Evolutionary conservation across 768 basidiomycete species (phyloP), one percentile per base, ranked within the genome.

Genomic region (Harrya chromipes): DNA sequence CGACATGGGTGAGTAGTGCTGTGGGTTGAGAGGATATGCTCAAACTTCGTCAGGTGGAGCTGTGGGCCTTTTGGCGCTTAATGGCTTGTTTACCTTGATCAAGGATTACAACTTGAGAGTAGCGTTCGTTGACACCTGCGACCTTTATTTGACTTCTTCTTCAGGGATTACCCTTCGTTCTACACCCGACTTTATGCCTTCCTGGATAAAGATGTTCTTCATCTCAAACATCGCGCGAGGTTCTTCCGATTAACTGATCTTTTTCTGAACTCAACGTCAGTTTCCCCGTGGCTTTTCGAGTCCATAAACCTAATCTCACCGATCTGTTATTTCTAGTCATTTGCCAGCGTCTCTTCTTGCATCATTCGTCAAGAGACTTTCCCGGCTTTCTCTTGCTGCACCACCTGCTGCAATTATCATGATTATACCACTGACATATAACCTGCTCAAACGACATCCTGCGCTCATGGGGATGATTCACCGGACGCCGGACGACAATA

Each of bases 391-490:
- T 8, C 76, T 98, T 11, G 73, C 74, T 26, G 92, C 94, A 0
- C 90, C 94, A 0, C 94, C 97, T 8, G 84, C 94, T 13, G 94
- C 89, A 0, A 84, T 97, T 26, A 77, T 99, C 49, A 87, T 94
- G 76, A 74, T 90, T 59, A 82, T 99, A 37, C 94, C 97, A 2
- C 90, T 98, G 70, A 84, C 86, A 7, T 98, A 98, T 72, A 98
- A 98, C 62, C 74, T 94, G 44, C 79, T 99, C 59, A 97, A 97
- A 66, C 75, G 81, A 9, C 95, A 98, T 67, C 94, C 94, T 4
- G 82, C 85, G 0, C 78, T 94, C 53, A 97, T 97, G 94, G 72
- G 73, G 27, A 89, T 98, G 87, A 90, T 98, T 31, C 97, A 98
- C 66, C 81, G 85, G 16, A 61, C 68, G 4, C 74, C 72, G 19